Conservation (phyloP, 192 early-diverging fungal species). For the Obelidium mucronatum region DNA sequence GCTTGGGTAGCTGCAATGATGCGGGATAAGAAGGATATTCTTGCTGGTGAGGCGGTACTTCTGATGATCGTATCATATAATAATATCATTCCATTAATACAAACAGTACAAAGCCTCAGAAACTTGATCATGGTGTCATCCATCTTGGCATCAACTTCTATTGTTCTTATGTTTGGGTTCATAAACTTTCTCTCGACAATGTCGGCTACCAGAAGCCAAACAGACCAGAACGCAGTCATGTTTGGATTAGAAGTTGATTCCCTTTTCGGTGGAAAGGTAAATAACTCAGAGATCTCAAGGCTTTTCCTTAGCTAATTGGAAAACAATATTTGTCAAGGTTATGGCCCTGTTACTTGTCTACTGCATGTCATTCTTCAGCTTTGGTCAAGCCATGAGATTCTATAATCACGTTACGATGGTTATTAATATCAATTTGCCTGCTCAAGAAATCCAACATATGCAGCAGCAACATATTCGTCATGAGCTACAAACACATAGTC, state of each 20-base stretch:
- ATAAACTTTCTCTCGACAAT: slow-evolving; percentile 39
- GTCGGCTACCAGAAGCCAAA: not conserved
- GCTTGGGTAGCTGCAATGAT: slow-evolving; percentile 51
- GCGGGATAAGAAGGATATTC: slow-evolving; percentile 46
- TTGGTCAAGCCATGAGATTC: slow-evolving; percentile 51
- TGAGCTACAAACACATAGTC: too few relatives aligned
- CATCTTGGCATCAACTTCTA: slow-evolving; percentile 44
- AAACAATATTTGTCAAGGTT: slow-evolving; percentile 13
- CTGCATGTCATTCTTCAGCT: slow-evolving; percentile 39
- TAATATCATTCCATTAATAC: not conserved
- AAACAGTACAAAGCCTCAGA: slow-evolving; percentile 42
- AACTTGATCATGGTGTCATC: slow-evolving; percentile 51
- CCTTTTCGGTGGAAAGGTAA: slow-evolving; percentile 30
- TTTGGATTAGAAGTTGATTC: slow-evolving; percentile 20
- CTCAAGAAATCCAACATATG: not conserved
- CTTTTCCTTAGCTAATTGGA: not conserved
- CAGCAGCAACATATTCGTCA: not conserved
- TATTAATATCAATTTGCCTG: slow-evolving; percentile 35
- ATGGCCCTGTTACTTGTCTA: slow-evolving; percentile 14
- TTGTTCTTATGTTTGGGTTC: slow-evolving; percentile 35
- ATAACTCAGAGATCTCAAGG: not conserved
- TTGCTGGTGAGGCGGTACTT: slow-evolving; percentile 35
- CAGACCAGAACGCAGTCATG: not conserved
- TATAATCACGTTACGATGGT: slow-evolving; percentile 47
- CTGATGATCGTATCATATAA: not conserved